Evolutionary conservation across 441 rosid genomes (phyloP), one percentile per base, ranked within the genome.

Genomic region (Adansonia gregorii): DNA sequence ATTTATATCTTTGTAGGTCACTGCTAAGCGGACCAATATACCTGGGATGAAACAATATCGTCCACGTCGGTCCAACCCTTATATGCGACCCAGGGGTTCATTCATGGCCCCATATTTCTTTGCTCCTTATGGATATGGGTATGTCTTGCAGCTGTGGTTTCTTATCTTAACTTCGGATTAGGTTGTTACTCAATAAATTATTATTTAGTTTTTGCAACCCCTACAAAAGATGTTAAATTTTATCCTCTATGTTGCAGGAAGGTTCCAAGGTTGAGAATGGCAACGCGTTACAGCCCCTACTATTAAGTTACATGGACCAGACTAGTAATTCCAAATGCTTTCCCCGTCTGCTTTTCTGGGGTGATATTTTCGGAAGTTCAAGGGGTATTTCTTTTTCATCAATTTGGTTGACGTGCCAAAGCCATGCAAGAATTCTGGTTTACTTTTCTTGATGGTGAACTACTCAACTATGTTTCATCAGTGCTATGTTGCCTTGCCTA

Each of bases 31-130:
- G 76, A 88, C 91, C 75, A 90, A 88, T 74, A 20, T 89, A 22
- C 94, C 94, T 60, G 93, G 95, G 64, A 89, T 91, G 95, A 91
- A 89, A 85, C 95, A 87, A 76, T 82, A 79, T 58, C 92, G 86
- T 4, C 87, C 90, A 31, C 89, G 89, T 56, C 85, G 89, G 59
- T 4, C 89, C 70, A 88, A 67, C 76, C 86, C 90, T 8, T 86
- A 63, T 58, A 70, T 77, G 80, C 75, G 78, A 67, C 68, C 87
- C 4, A 82, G 89, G 78, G 84, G 85, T 6, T 70, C 85, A 19
- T 79, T 54, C 67, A 24, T 87, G 80, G 74, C 91, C 67, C 90
- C 90, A n/a, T 84, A 80, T 75, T 79, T 86, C 70, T 85, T 79
- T 66, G 55, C 91, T 68, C 87, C 90, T 14, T 87, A 91, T 66